A percentile compares a stretch with the other conserved stretches of the same genome.
Conservation (phyloP, 257 asterid genomes). For the Petunia axillaris region DNA sequence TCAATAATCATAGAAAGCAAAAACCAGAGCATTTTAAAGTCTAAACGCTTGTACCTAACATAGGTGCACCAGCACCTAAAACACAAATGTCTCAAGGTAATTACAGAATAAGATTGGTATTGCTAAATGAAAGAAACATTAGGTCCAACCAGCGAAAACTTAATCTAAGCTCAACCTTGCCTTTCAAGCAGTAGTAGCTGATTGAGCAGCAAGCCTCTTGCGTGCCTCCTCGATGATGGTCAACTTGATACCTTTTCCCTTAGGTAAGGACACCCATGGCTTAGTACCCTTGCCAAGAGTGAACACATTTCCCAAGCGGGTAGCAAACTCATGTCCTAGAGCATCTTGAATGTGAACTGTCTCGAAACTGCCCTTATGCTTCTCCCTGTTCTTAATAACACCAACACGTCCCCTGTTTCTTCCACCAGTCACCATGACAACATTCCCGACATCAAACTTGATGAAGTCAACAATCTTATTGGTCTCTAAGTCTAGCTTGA, state of each 20-base stretch:
- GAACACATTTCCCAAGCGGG: slow-evolving; percentile 42
- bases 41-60: too few species aligned
- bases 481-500: slow-evolving; percentile 39
- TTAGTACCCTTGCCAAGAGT: slow-evolving; percentile 45
- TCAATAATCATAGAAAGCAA: too few species aligned
- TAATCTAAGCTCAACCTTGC: not conserved
- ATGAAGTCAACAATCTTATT: slow-evolving; percentile 44
- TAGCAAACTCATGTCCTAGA: slow-evolving; percentile 42
- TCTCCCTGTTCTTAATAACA: slow-evolving; percentile 39
- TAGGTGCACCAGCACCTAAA: not conserved
- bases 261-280: slow-evolving; percentile 48
- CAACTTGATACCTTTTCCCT: slow-evolving; percentile 48
- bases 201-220: slow-evolving; percentile 44
- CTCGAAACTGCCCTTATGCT: slow-evolving; percentile 46
- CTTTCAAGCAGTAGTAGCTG: slow-evolving; percentile 31
- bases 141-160: not conserved
- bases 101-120: not conserved
- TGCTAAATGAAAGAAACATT: not conserved
- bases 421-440: slow-evolving; percentile 50
- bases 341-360: slow-evolving; percentile 42
- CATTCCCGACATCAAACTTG: slow-evolving; percentile 47
- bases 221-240: slow-evolving; percentile 45
- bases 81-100: not conserved
- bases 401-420: slow-evolving; percentile 47
- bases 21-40: too few species aligned